Evolutionary conservation across 139 green algal genomes (phyloP), one percentile per base, ranked within the genome.

Genomic region (Micromonas pusilla): DNA sequence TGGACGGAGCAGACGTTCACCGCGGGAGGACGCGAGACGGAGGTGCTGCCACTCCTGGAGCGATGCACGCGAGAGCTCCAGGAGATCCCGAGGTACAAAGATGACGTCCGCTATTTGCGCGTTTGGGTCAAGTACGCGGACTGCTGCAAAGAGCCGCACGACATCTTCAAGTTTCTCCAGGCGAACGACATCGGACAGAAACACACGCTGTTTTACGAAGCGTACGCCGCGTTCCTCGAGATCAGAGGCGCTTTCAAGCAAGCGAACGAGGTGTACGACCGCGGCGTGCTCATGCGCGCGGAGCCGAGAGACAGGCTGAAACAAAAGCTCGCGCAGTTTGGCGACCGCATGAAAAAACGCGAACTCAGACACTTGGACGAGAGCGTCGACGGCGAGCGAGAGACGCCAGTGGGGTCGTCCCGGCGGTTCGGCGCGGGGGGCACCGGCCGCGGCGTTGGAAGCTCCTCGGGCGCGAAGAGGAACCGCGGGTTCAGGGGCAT

Each of bases 121-220:
- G 62, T 98, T 4, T 98, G 93, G 93, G 89, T 98, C 21, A 93
- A 96, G 53, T 98, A 98, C 79, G 91, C 89, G 93, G 91, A 96
- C 80, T 92, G 88, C 72, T 70, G 92, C 28, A 84, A 88, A 16
- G 93, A 97, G 54, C 91, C 93, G 4, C 77, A 74, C 3, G 91
- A 97, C 72, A 88, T 97, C 0, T 97, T 97, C 80, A 67, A 85
- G 6, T 96, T 92, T 77, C 83, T 96, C 3, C 83, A 88, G 81
- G 86, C 84, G 32, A 89, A 93, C 21, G 70, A 80, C 70, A 93
- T 97, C 38, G 90, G 92, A 0, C 88, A 91, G 52, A 85, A 87
- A 9, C 91, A 92, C 30, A 84, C 90, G 0, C 81, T 98, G 16
- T 96, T 88, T 78, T 97, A 97, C 76, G 86, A 96, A 67, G 93